Percentiles rank a stretch among this genome's conserved stretches.
These are phyloP conservation scores for Pseudoperonospora humuli DNA, from an alignment of 352 stramenopile genomes.

Conservation along the genomic window DNA sequence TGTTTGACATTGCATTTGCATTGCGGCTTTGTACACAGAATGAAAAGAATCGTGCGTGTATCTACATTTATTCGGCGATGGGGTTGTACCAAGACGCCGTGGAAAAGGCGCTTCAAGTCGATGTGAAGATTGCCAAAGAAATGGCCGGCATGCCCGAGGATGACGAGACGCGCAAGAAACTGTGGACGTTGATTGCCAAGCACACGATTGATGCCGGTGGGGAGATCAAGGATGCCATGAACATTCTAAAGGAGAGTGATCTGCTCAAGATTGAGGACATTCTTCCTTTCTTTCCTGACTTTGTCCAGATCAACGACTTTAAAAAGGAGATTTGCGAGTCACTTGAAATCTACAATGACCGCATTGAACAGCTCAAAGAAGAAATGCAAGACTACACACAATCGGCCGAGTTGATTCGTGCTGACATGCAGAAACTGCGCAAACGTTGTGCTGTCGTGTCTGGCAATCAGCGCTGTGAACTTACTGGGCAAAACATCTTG, in stretches of 20 bases:
- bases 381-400: constrained; percentile 92
- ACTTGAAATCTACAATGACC: constrained; percentile 87
- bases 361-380: constrained; percentile 87
- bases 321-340: constrained; percentile 93
- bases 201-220: constrained; percentile 86
- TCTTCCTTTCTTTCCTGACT: constrained; percentile 91
- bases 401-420: constrained; percentile 84
- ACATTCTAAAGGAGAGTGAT: constrained; percentile 79
- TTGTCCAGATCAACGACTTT: constrained; percentile 93
- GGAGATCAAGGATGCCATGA: constrained; percentile 80
- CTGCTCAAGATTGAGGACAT: constrained; percentile 93
- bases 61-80: constrained; percentile 93
- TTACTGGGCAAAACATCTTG: constrained; percentile 84
- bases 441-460: constrained; percentile 82
- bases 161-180: constrained; percentile 84
- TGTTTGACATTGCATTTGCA: constrained; percentile 90
- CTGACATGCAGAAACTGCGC: constrained; percentile 84
- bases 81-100: constrained; percentile 89
- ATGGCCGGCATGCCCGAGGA: constrained; percentile 89
- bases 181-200: constrained; percentile 91
- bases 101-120: constrained; percentile 84
- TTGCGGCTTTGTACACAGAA: constrained; percentile 89
- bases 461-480: constrained; percentile 84
- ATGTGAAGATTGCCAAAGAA: constrained; percentile 91
- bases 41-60: constrained; percentile 88